Evolutionary conservation across 768 basidiomycete genomes (phyloP).

Genomic region (Tricholoma saponaceum): DNA sequence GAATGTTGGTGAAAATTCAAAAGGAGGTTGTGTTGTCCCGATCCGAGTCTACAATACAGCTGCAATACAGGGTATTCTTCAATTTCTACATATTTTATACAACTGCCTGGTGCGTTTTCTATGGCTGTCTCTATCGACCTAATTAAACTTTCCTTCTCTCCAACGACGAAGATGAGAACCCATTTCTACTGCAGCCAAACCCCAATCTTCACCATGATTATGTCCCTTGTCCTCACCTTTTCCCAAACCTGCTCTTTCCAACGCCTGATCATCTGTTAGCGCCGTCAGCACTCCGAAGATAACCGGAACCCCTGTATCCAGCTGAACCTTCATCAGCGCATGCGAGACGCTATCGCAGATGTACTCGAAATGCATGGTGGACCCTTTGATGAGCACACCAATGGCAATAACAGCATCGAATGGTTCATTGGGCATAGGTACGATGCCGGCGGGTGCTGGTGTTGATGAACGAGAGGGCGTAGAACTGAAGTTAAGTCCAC

Average conservation of each 20-base stretch:
- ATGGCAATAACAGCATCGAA: constrained; percentile 97
- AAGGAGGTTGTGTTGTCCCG: too few species aligned
- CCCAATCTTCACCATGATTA: constrained; percentile 99
- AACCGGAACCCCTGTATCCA: constrained; percentile 91
- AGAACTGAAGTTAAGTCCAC: constrained; percentile 49
- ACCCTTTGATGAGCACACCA: constrained; percentile 96
- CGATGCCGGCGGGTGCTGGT: constrained; percentile 37
- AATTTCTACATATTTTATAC: constrained; percentile 3
- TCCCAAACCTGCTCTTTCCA: constrained; percentile 90
- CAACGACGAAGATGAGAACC: constrained; percentile 61
- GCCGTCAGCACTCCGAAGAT: constrained; percentile 96
- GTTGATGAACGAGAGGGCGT: constrained; percentile 48
- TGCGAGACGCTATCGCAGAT: constrained; percentile 93
- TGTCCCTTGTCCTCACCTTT: constrained; percentile 70
- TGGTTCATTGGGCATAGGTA: constrained; percentile 49
- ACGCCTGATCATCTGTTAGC: constrained; percentile 89
- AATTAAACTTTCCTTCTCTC: constrained; percentile 63
- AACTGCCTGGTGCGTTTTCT: background rate
- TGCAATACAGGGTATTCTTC: constrained; percentile 1
- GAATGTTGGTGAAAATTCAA: too few species aligned
- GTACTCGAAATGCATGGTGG: constrained; percentile 99
- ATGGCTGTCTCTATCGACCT: background rate
- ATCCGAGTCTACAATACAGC: too few species aligned
- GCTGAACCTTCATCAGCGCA: constrained; percentile 90
- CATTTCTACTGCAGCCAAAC: constrained; percentile 95